Evolutionary conservation across 352 stramenopile genomes (phyloP), one percentile per base, ranked within the genome.

Genomic region (Pythium phragmiticola): DNA sequence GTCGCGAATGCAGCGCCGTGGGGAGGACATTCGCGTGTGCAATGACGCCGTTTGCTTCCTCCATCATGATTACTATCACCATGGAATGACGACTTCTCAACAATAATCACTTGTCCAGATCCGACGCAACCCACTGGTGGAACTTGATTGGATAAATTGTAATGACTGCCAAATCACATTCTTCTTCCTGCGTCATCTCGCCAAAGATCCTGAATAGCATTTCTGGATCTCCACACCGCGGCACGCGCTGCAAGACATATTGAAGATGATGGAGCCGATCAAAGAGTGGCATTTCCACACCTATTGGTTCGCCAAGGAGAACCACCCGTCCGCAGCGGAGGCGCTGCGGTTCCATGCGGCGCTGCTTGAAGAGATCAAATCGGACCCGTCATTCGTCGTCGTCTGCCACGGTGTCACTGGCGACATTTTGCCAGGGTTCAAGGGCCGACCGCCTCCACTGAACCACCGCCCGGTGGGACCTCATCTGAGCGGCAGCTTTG

Each of bases 201-300:
- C 26, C 26, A 16, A 5, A 19, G n/a, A 21, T 23, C 14, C 8
- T 16, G 21, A 48, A 51, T 7, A 14, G 8, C 53, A 60, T 39
- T 47, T 58, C 34, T 47, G 36, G 41, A 47, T 47, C n/a, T 47
- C 14, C n/a, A 39, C 14, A 21, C 41, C 14, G 11, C 41, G 9
- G 41, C 14, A 47, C 34, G 34, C 34, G 5, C 5, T 7, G 34
- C 11, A 13, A 39, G 34, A 2, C 34, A 47, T 28, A 28, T 3
- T 39, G 34, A 13, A 7, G 9, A 53, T 36, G n/a, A 42, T 45
- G 43, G 41, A 42, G 12, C 58, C 58, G 41, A 74, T 89, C 63
- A 80, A 85, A 60, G 84, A 92, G 47, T 92, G 78, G 75, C 84
- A 90, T 51, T 91, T 92, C 64, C 84, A 92, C 67, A 75, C 76